A percentile compares a stretch with the other conserved stretches of the same genome.
Evolutionary conservation across 129 eudicot genomes (phyloP).

Genomic region (Arctium minus): DNA sequence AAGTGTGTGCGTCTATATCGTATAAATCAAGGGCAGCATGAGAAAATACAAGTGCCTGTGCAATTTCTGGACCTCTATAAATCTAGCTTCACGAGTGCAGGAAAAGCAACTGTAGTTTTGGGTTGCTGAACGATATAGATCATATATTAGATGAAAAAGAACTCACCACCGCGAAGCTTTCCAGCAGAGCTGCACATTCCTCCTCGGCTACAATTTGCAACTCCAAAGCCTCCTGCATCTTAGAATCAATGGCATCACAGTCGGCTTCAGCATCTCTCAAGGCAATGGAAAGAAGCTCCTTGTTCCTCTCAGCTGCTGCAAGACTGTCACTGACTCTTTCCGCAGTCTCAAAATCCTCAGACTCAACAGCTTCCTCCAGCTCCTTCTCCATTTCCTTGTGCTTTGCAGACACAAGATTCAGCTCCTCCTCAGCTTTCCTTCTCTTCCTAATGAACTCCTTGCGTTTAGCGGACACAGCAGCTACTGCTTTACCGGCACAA

Average conservation of each 20-base stretch:
- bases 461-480: conserved; percentile 34
- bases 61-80: not conserved
- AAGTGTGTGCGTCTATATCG: not conserved
- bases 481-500: conserved; percentile 25
- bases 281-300: conserved; percentile 41
- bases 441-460: conserved; percentile 53
- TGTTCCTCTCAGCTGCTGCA: conserved; percentile 62
- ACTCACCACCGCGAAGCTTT: conserved; percentile 49
- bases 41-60: not conserved
- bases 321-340: conserved; percentile 66
- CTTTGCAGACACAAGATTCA: conserved; percentile 41
- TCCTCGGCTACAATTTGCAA: conserved; percentile 58
- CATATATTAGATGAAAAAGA: not conserved
- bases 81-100: not conserved
- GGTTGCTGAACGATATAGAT: not conserved
- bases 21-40: not conserved
- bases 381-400: conserved; percentile 65
- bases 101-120: not conserved
- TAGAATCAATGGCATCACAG: conserved; percentile 60
- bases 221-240: conserved; percentile 61
- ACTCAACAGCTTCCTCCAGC: conserved; percentile 78
- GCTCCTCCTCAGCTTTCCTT: conserved; percentile 54
- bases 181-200: conserved; percentile 61
- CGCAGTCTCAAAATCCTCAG: conserved; percentile 81
- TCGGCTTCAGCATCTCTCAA: conserved; percentile 61